Conservation (phyloP, 225 moss, liverwort and hornwort species). For the Bryum argenteum region DNA sequence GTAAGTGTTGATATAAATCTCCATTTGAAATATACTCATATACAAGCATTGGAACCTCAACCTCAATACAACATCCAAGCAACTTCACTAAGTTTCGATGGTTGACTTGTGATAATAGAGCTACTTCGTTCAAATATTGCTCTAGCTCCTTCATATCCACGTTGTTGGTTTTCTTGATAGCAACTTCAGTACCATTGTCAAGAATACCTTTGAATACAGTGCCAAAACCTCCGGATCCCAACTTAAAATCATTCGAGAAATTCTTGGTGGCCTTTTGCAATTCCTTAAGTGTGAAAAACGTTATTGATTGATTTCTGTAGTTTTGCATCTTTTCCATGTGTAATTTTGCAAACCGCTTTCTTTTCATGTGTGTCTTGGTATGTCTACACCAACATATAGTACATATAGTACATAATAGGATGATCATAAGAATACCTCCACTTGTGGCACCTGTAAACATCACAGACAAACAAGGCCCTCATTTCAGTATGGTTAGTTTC, state of each 20-base stretch:
- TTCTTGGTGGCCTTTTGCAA: conserved; percentile 38
- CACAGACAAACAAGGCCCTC: too few species aligned
- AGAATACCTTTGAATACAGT: conserved; percentile 42
- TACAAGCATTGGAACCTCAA: conserved; percentile 22
- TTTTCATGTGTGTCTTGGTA: too few species aligned
- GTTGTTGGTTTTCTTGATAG: conserved; percentile 33
- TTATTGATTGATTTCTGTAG: not conserved
- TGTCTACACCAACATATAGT: not conserved
- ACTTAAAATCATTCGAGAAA: conserved; percentile 24
- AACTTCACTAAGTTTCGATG: conserved; percentile 53
- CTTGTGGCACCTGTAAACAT: not conserved
- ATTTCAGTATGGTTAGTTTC: too few species aligned
- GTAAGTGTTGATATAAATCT: conserved; percentile 33
- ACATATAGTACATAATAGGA: not conserved
- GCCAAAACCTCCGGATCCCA: conserved; percentile 33
- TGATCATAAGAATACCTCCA: not conserved
- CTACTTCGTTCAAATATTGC: conserved; percentile 48
- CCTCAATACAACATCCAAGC: conserved; percentile 49
- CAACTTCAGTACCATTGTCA: conserved; percentile 31
- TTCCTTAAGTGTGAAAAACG: conserved; percentile 21
- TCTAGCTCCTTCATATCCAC: not conserved
- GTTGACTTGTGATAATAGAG: conserved; percentile 40
- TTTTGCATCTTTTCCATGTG: not conserved
- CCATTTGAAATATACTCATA: not conserved
- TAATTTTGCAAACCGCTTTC: not conserved